Evolutionary conservation across 208 protist species (phyloP), one percentile per base, ranked within the genome.

Genomic region (Porcisia deanei): DNA sequence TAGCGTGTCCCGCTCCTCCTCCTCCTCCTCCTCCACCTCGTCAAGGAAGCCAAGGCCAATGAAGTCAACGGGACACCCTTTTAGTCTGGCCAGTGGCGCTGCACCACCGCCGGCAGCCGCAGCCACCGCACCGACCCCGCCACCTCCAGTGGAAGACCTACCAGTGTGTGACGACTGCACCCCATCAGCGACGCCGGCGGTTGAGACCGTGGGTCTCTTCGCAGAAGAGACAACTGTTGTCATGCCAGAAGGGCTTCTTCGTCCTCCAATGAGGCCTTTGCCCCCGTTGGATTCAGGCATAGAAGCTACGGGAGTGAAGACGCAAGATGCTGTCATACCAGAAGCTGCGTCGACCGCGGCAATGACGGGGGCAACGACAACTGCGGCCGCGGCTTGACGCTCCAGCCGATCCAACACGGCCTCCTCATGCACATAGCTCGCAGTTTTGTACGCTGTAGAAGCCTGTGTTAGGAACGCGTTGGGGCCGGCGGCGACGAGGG

Each of bases 401-500:
- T 76, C 75, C 43, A 84, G 47, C 74, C 39, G 70, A 3, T 64
- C 39, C 18, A 75, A 60, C 55, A 77, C 34, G 37, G 65, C 47
- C 66, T 68, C 73, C 43, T 77, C 75, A 34, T 75, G 49, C 34
- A 12, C 55, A 49, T 63, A 49, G n/a, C 30, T 54, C 30, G 74
- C 66, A 30, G 71, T 47, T 8, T 71, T 71, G 57, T 73, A 76
- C 34, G 41, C 70, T 6, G 43, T 43, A 55, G 54, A 71, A 25
- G 74, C 2, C 22, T 59, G 71, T 20, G 60, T 71, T 10, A 77
- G 39, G 41, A 89, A 91, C n/a, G 88, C 71, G 75, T 92, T 92
- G 30, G 88, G 88, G 25, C 91, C 91, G 3, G 81, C 79, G 34
- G 76, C 82, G 39, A 77, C 85, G 4, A 95, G 52, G 12, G 83